These are phyloP conservation scores for Gymnopilus junonius DNA, from an alignment of 768 basidiomycete genomes.

Conservation along the genomic window DNA sequence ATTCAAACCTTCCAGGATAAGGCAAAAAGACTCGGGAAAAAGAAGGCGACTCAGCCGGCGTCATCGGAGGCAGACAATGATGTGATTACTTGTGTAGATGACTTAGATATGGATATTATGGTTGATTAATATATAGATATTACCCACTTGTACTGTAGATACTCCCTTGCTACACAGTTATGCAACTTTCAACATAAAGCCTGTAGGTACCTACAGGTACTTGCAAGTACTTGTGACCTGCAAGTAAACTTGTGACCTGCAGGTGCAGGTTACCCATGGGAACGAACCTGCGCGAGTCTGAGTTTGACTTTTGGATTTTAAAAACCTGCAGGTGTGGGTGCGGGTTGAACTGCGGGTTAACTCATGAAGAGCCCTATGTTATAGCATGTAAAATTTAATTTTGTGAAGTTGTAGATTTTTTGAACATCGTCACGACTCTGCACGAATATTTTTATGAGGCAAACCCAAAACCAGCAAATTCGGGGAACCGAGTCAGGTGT, in stretches of 20 bases:
- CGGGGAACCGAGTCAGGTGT: too few relatives aligned
- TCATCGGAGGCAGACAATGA: neutral
- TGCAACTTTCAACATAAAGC: too few relatives aligned
- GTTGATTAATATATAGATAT: neutral
- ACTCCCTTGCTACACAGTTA: too few relatives aligned
- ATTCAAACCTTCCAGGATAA: neutral
- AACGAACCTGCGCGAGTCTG: neutral
- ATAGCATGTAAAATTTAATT: too few relatives aligned
- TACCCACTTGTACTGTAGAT: neutral
- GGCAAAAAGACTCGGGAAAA: neutral
- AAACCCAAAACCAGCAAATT: too few relatives aligned
- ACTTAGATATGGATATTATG: neutral
- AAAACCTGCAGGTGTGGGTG: neutral
- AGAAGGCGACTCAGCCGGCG: neutral
- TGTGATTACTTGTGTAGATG: neutral
- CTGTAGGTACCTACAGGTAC: conserved; percentile 3
- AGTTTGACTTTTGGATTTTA: neutral
- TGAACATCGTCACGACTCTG: too few relatives aligned
- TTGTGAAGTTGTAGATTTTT: too few relatives aligned
- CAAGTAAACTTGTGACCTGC: neutral
- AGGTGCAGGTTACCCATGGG: conserved; percentile 1
- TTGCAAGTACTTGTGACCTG: neutral
- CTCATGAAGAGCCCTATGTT: too few relatives aligned
- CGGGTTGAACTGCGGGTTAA: neutral
- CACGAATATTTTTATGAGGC: too few relatives aligned